Evolutionary conservation across 1,284 basidiomycete species (phyloP).

Genomic region (Abortiporus biennis): DNA sequence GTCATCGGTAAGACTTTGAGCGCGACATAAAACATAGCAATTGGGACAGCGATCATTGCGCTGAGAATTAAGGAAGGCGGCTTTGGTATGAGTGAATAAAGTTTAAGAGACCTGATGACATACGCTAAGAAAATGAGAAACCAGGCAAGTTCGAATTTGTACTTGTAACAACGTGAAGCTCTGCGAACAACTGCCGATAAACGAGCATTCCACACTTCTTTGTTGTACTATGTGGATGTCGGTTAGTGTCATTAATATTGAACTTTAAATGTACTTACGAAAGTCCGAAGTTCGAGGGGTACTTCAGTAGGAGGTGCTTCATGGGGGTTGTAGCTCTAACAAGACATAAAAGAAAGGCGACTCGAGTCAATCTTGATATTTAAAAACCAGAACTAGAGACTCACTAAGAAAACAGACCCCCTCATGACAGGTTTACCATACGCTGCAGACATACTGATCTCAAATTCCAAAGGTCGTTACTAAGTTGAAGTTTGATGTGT

Average conservation of each 20-base stretch:
- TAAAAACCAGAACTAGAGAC: no score
- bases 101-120: constrained; percentile 10
- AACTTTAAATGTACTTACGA: constrained; percentile 7
- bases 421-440: no score
- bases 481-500: no score
- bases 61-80: no score
- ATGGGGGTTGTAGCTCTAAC: constrained; percentile 9
- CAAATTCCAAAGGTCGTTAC: no score
- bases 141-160: constrained; percentile 41
- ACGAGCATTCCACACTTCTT: constrained; percentile 40
- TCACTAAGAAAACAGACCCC: no score
- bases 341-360: background rate
- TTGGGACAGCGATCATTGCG: constrained; percentile 38
- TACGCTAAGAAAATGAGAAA: constrained; percentile 35
- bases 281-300: constrained; percentile 10
- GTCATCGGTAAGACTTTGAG: constrained; percentile 23
- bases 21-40: constrained; percentile 32
- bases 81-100: constrained; percentile 19
- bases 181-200: constrained; percentile 32
- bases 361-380: no score
- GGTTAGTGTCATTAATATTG: background rate
- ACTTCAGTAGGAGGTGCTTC: constrained; percentile 8
- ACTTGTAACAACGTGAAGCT: constrained; percentile 38
- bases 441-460: no score
- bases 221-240: constrained; percentile 29